Conservation (phyloP, 1,139 yeast species). For the Geotrichum cucujoidarum region DNA sequence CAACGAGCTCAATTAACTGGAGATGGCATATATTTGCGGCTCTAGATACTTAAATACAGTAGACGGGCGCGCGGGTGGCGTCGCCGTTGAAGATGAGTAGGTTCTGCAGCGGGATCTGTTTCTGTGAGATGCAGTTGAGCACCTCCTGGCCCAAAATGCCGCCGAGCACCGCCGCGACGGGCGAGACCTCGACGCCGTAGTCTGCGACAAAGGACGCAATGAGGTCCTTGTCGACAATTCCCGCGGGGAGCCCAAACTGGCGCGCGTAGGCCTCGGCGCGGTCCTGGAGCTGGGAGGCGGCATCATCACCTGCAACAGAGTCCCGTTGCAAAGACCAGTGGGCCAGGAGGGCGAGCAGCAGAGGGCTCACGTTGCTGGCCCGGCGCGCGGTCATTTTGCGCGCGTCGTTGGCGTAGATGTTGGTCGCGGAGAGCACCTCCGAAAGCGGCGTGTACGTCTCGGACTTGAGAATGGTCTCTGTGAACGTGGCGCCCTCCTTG, state of each 20-base stretch:
- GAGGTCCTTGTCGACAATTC: slow-evolving; percentile 35
- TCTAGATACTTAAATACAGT: slow-evolving; percentile 26
- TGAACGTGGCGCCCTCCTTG: slow-evolving; percentile 40
- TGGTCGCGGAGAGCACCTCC: slow-evolving; percentile 33
- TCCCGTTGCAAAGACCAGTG: slow-evolving; percentile 38
- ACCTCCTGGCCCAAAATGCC: slow-evolving; percentile 90
- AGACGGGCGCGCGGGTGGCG: slow-evolving; percentile 72
- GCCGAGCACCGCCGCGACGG: slow-evolving; percentile 84
- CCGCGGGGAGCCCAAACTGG: slow-evolving; percentile 41
- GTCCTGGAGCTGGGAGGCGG: slow-evolving; percentile 31
- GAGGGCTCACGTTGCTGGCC: slow-evolving; percentile 52
- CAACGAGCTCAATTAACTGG: not conserved
- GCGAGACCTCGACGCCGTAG: slow-evolving; percentile 65
- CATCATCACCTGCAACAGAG: slow-evolving; percentile 18
- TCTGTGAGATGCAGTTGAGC: slow-evolving; percentile 70
- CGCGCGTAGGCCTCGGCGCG: slow-evolving; percentile 37
- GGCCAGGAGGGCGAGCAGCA: slow-evolving; percentile 60
- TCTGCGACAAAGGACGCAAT: slow-evolving; percentile 29
- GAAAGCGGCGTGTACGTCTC: slow-evolving; percentile 49
- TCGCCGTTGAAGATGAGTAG: slow-evolving; percentile 70
- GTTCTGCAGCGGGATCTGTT: slow-evolving; percentile 80
- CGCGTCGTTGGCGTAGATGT: slow-evolving; percentile 2
- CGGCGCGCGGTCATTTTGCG: slow-evolving; percentile 47
- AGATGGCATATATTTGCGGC: not conserved
- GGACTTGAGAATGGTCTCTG: slow-evolving; percentile 52